A percentile compares a stretch with the other conserved stretches of the same genome.
Conservation (phyloP, 2,329 filamentous ascomycete genomes). For the Colletotrichum siamense region DNA sequence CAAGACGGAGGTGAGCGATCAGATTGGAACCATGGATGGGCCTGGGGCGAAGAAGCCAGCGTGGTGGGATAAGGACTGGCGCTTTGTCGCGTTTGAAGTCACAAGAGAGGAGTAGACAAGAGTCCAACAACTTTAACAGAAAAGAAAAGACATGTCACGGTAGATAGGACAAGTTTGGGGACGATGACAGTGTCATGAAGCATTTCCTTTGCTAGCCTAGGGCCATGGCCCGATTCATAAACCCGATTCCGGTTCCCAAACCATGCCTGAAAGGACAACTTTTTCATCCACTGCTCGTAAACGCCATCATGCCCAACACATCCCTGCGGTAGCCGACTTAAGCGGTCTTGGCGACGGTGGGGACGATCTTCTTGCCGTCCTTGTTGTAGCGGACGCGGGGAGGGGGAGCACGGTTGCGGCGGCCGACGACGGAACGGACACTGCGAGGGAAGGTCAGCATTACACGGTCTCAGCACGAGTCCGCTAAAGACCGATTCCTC, state of each 20-base stretch:
- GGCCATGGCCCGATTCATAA: constrained; percentile 22
- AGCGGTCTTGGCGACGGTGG: constrained; percentile 72
- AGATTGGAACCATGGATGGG: neutral
- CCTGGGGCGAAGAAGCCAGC: neutral
- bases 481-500: neutral
- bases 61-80: neutral
- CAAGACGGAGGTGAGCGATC: neutral
- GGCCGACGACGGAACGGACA: constrained; percentile 95
- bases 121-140: neutral
- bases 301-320: neutral
- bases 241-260: constrained; percentile 21
- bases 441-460: constrained; percentile 60
- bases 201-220: constrained; percentile 23
- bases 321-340: neutral
- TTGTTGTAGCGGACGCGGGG: constrained; percentile 99
- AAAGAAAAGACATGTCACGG: neutral
- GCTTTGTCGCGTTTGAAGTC: constrained; percentile 1
- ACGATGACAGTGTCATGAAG: constrained; percentile 17
- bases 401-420: constrained; percentile 98
- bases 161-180: neutral
- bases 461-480: neutral
- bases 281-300: constrained; percentile 21
- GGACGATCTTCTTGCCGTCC: constrained; percentile 98
- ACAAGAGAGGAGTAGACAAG: neutral
- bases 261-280: constrained; percentile 23